Conservation (phyloP, 768 basidiomycete species). For the Kwoniella sp. region DNA sequence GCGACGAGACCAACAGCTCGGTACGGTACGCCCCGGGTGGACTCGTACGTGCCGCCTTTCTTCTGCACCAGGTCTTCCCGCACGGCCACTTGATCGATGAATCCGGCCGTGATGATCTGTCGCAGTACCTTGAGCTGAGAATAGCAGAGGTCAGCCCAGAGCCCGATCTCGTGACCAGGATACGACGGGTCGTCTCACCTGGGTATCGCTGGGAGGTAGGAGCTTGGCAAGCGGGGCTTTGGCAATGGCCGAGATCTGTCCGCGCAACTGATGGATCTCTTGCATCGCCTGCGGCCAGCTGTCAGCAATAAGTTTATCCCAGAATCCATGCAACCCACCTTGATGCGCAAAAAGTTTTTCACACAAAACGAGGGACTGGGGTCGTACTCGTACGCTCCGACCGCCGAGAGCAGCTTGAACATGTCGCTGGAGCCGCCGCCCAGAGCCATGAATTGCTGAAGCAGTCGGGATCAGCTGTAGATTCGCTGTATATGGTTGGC, state of each 20-base stretch:
- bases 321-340: constrained; percentile 56
- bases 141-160: not conserved
- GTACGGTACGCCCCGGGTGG: constrained; percentile 76
- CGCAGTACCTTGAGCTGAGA: constrained; percentile 78
- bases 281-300: constrained; percentile 74
- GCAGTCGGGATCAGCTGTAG: not conserved
- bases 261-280: constrained; percentile 91
- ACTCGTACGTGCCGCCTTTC: constrained; percentile 62
- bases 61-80: constrained; percentile 75
- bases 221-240: constrained; percentile 74
- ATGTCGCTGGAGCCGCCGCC: constrained; percentile 79
- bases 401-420: constrained; percentile 82
- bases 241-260: constrained; percentile 82
- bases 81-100: constrained; percentile 92
- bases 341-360: constrained; percentile 82
- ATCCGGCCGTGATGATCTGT: constrained; percentile 80
- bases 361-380: constrained; percentile 74
- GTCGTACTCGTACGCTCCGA: constrained; percentile 92
- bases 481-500: not conserved
- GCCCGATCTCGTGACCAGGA: not conserved
- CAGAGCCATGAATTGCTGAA: constrained; percentile 61
- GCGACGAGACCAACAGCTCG: constrained; percentile 64
- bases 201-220: constrained; percentile 68
- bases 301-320: not conserved
- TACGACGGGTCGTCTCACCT: constrained; percentile 55